Evolutionary conservation across 176 grass and related monocot species (phyloP), one percentile per base, ranked within the genome.

Genomic region (Olyra latifolia): DNA sequence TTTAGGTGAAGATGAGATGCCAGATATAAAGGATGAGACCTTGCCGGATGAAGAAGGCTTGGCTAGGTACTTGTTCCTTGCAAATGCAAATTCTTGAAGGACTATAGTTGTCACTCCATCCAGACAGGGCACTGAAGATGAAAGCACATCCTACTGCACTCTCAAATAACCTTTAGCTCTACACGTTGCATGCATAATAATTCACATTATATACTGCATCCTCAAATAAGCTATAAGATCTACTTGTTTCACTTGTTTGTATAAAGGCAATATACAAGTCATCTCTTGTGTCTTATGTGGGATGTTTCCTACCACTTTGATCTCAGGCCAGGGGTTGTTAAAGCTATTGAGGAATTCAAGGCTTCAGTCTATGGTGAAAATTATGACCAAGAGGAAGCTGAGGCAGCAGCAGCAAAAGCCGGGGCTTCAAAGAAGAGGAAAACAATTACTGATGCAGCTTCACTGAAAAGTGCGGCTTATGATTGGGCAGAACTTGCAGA

Each of bases 21-120:
- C 90, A 7, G 95, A 98, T 75, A 87, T 98, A 45, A 94, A 95
- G 50, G 95, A 98, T 78, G 92, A 98, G 45, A 98, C 95, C 65
- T 69, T 93, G 29, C 95, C 95, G 63, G 88, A 98, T 72, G 90
- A 93, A 92, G 83, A 79, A 83, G 95, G 95, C 58, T 62, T 98
- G 61, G 56, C 88, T 75, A 91, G 90, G 95, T 95, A 90, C 38
- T 20, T 81, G 40, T 87, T 62, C 66, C 55, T 58, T 53, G 24
- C 19, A 24, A 54, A 50, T 73, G 28, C 39, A 78, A 72, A 64
- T 82, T 86, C 59, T 71, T 71, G 65, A 64, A 66, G 11, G n/a
- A 46, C 6, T n/a, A 14, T 74, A 27, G 62, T 63, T 79, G 15
- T 13, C 8, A n/a, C 25, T 79, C 23, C 69, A 74, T 9, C 69